phyloP scores from a whole-genome alignment of 495 filamentous ascomycete species.

The Evernia prunastri region DNA sequence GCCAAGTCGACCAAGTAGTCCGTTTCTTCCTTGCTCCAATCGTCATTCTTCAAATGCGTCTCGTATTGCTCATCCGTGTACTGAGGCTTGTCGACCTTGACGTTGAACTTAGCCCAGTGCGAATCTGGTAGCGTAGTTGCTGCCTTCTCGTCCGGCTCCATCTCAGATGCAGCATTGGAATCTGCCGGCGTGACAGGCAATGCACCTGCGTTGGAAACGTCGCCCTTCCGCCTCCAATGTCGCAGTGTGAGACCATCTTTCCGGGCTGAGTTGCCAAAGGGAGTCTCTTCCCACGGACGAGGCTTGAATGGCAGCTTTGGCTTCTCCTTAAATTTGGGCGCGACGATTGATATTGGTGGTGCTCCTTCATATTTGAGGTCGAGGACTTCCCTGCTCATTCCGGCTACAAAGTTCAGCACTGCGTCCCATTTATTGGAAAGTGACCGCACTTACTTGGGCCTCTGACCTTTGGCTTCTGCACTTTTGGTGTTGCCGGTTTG shows the following conservation, averaged over 20 bases:
- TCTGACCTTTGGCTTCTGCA: constrained; percentile 64
- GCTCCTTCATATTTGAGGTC: constrained; percentile 61
- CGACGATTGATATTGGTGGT: constrained; percentile 60
- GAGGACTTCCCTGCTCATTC: constrained; percentile 62
- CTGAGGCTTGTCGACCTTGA: constrained; percentile 62
- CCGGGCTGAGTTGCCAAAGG: constrained; percentile 55
- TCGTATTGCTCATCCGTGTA: constrained; percentile 87
- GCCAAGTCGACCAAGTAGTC: constrained; percentile 76
- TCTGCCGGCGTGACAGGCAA: constrained; percentile 32
- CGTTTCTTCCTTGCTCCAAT: constrained; percentile 89
- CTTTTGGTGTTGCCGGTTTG: constrained; percentile 63
- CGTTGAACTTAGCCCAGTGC: constrained; percentile 73
- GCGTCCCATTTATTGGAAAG: constrained; percentile 37
- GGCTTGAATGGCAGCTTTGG: constrained; percentile 53
- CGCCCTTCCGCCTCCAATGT: constrained; percentile 47
- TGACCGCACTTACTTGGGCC: constrained; percentile 55
- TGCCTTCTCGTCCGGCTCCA: constrained; percentile 38
- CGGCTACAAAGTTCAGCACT: constrained; percentile 55
- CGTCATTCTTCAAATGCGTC: constrained; percentile 57
- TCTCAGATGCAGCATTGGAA: constrained; percentile 36
- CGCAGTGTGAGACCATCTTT: constrained; percentile 49
- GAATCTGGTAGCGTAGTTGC: constrained; percentile 43
- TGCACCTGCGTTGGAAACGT: constrained; percentile 18
- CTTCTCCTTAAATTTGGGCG: constrained; percentile 57
- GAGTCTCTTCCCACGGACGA: constrained; percentile 50